These are phyloP conservation scores for Plenodomus biglobosus DNA, from an alignment of 2,329 filamentous ascomycete species.

Conservation along the genomic window DNA sequence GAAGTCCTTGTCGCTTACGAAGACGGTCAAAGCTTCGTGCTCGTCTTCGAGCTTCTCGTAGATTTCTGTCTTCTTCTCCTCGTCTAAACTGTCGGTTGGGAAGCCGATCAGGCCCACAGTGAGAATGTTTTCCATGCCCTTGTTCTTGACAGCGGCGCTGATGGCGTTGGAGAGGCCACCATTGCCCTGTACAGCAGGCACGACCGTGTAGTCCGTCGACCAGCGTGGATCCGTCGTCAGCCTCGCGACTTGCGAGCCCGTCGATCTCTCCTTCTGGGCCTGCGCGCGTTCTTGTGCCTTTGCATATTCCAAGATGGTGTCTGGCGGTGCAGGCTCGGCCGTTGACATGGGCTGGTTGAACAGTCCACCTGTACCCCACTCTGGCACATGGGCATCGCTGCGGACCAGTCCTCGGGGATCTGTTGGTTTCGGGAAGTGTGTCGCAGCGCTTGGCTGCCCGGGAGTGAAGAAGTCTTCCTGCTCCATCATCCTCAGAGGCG, in stretches of 20 bases:
- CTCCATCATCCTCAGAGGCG: slow-evolving; percentile 44
- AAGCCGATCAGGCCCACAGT: slow-evolving; percentile 94
- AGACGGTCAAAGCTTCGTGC: slow-evolving; percentile 80
- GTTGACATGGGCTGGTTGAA: slow-evolving; percentile 78
- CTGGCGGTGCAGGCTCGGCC: slow-evolving; percentile 72
- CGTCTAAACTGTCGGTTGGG: slow-evolving; percentile 82
- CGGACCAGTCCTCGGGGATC: slow-evolving; percentile 61
- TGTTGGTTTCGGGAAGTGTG: slow-evolving; percentile 56
- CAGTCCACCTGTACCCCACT: slow-evolving; percentile 68
- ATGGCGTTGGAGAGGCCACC: slow-evolving; percentile 88
- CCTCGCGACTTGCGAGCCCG: slow-evolving; percentile 19
- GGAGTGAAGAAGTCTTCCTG: slow-evolving; percentile 52
- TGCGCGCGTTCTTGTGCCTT: slow-evolving; percentile 48
- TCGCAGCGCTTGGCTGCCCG: slow-evolving; percentile 47
- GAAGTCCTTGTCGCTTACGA: slow-evolving; percentile 86
- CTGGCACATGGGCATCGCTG: slow-evolving; percentile 72
- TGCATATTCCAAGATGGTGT: slow-evolving; percentile 71
- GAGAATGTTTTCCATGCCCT: slow-evolving; percentile 71
- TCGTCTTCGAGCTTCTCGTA: slow-evolving; percentile 78
- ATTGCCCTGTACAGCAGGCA: slow-evolving; percentile 86
- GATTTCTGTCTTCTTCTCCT: slow-evolving; percentile 78
- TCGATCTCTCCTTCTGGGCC: slow-evolving; percentile 28
- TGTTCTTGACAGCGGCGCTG: slow-evolving; percentile 71
- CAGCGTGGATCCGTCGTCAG: slow-evolving; percentile 52
- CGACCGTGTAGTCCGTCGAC: slow-evolving; percentile 78